Conservation (phyloP, 2,329 filamentous ascomycete species). For the Fusarium musae region DNA sequence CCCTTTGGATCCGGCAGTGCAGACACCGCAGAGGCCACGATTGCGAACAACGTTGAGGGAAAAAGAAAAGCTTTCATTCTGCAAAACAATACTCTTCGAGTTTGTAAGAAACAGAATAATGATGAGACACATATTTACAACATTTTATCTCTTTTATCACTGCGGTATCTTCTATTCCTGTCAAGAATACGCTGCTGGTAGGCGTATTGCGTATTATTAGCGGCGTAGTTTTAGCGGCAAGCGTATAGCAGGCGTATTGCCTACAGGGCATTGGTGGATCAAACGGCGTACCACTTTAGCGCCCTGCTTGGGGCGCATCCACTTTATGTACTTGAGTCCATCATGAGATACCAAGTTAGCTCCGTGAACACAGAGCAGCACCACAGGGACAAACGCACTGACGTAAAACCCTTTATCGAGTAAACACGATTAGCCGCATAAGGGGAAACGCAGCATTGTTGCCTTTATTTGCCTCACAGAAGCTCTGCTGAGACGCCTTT, state of each 20-base stretch:
- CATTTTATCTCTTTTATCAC: not conserved
- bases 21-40: not conserved
- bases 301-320: not conserved
- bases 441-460: accelerated
- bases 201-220: not conserved
- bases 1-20: not conserved
- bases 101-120: too few relatives aligned
- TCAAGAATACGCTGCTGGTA: not conserved
- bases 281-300: not conserved
- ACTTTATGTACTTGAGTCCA: not conserved
- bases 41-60: not conserved
- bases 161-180: too few relatives aligned
- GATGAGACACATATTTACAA: not conserved
- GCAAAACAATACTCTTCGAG: too few relatives aligned
- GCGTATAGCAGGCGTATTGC: not conserved
- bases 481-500: not conserved
- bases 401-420: accelerated
- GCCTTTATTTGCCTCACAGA: too few relatives aligned
- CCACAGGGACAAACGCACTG: too few relatives aligned
- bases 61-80: not conserved
- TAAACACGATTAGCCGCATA: accelerated
- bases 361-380: not conserved
- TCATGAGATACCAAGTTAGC: not conserved
- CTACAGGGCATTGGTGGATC: not conserved
- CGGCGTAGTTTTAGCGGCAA: not conserved